A percentile compares a stretch with the other conserved stretches of the same genome.
Evolutionary conservation across 768 basidiomycete genomes (phyloP).

Genomic region (Rhodotorula babjevae): DNA sequence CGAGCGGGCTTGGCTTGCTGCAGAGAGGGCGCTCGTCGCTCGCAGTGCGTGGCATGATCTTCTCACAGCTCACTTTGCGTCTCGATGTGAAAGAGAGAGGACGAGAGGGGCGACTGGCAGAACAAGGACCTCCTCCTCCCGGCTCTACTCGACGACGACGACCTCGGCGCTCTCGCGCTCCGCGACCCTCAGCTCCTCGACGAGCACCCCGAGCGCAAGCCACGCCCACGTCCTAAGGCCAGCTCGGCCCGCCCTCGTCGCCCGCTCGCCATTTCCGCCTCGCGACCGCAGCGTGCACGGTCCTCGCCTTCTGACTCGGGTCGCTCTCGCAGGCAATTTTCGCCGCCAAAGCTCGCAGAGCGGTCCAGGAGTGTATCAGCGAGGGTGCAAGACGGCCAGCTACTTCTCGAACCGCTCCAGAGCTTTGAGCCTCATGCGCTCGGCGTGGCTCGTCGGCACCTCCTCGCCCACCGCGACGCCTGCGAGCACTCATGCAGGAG

Average conservation of each 20-base stretch:
- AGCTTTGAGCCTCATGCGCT: constrained; percentile 11
- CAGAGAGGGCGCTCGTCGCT: no score
- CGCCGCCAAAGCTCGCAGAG: no score
- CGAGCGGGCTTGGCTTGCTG: no score
- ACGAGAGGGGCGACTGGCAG: no score
- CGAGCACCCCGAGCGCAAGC: constrained; percentile 18
- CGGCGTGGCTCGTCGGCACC: constrained; percentile 17
- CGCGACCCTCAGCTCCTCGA: neutral
- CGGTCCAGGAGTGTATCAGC: no score
- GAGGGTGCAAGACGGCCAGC: neutral
- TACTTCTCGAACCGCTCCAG: constrained; percentile 5
- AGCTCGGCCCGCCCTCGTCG: neutral
- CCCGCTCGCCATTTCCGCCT: constrained; percentile 3
- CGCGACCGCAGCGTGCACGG: neutral
- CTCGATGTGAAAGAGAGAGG: no score
- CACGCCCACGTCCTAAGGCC: neutral
- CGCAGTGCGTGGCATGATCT: no score
- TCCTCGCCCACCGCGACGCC: constrained; percentile 26
- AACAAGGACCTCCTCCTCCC: no score
- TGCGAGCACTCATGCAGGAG: neutral
- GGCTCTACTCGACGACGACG: neutral
- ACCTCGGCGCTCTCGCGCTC: constrained; percentile 6
- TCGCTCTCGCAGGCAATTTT: no score
- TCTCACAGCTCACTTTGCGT: no score
- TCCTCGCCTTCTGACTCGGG: no score